Evolutionary conservation across 306 rosid genomes (phyloP), one percentile per base, ranked within the genome.

Genomic region (Nissolia schottii): DNA sequence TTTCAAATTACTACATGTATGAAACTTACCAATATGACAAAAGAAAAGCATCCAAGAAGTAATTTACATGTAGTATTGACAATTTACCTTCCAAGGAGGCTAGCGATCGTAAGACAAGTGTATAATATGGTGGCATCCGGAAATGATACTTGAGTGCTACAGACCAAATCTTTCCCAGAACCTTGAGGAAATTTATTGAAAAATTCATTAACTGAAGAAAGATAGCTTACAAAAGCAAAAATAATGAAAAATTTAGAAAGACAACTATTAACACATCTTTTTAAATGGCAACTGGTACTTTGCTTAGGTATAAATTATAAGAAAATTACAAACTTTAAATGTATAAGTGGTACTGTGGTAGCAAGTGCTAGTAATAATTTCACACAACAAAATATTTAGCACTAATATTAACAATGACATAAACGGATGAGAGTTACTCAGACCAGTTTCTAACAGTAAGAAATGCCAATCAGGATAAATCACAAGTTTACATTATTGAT

Each of bases 121-220:
- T 85, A 70, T 83, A 93, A 82, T 91, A 93, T 46, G 98, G 96
- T 50, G 98, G 98, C 98, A 93, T 93, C 49, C 97, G 92, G 82
- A 93, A 93, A 53, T 93, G 92, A 79, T 89, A 80, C 86, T 93
- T 89, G 79, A 93, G 77, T 71, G 98, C 94, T 22, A 91, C 68
- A 45, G 92, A 87, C 96, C 88, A 88, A 78, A 93, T 89, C 84
- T 89, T 93, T 35, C 94, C 97, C 77, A 93, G 84, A 87, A 93
- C 98, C 97, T 93, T 55, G 63, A 80, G 70, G 80, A 76, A 76
- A 70, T 79, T 28, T 55, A 59, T 46, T 23, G 46, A 66, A 28
- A 55, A 50, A 15, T 3, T 62, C 56, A 75, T 53, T 50, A 49
- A 70, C 45, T 45, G 13, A 48, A 62, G 64, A 56, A 64, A 61